A percentile compares a stretch with the other conserved stretches of the same genome.
phyloP scores from a whole-genome alignment of 371 early-diverging fungal species.

The Mortierella sp. region DNA sequence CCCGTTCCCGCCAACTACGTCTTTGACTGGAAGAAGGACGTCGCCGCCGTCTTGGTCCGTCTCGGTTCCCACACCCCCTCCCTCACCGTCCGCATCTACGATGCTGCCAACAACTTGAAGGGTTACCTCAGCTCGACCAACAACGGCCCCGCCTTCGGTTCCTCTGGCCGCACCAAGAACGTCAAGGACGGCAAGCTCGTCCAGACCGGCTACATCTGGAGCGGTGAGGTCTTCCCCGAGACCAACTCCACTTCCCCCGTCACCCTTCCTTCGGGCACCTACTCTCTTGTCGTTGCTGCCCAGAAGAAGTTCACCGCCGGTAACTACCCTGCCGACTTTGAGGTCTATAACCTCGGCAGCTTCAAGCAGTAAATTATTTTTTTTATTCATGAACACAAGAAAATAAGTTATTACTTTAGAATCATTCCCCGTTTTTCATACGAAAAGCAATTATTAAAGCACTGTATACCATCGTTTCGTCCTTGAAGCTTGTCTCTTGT shows the following conservation, averaged over 20 bases:
- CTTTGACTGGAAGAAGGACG: constrained; percentile 32
- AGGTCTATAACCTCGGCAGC: constrained; percentile 29
- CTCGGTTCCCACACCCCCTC: constrained; percentile 50
- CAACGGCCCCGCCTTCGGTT: constrained; percentile 21
- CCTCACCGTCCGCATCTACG: constrained; percentile 38
- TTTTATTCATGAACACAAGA: neutral
- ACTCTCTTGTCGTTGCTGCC: constrained; percentile 41
- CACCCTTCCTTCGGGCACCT: constrained; percentile 23
- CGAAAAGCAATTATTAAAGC: neutral
- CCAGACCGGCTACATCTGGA: constrained; percentile 25
- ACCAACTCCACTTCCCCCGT: constrained; percentile 22
- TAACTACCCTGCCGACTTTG: constrained; percentile 49
- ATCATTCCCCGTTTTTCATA: neutral
- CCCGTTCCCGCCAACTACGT: constrained; percentile 20
- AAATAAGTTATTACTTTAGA: neutral
- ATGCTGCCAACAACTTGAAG: constrained; percentile 23
- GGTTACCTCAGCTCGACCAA: constrained; percentile 32
- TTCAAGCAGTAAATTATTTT: constrained; percentile 28
- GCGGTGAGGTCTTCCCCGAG: constrained; percentile 30
- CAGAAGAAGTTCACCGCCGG: constrained; percentile 56
- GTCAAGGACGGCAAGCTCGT: constrained; percentile 17
- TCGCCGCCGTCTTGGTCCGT: constrained; percentile 34
- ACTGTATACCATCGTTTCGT: constrained; percentile 17
- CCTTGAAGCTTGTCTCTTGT: no score
- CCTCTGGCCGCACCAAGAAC: constrained; percentile 28